Evolutionary conservation across 306 rosid species (phyloP).

Genomic region (Bauhinia variegata): DNA sequence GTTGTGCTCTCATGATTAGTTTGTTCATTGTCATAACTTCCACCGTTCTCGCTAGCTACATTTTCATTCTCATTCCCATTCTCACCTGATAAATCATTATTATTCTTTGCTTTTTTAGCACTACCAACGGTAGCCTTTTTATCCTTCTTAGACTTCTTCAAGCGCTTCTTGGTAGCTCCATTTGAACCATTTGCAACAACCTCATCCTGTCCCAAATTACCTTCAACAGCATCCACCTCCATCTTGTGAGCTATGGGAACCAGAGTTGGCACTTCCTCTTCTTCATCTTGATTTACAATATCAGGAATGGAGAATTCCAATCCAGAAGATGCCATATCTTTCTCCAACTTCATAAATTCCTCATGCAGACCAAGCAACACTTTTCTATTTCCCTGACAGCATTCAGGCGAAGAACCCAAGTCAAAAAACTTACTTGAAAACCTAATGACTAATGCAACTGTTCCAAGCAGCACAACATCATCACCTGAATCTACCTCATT

Average conservation of each 20-base stretch:
- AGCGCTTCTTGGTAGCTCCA: conserved; percentile 33
- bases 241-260: conserved; percentile 50
- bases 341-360: conserved; percentile 77
- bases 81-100: conserved; percentile 40
- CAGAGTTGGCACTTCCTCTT: conserved; percentile 60
- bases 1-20: conserved; percentile 30
- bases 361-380: conserved; percentile 65
- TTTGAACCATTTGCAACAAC: conserved; percentile 36
- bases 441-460: conserved; percentile 56
- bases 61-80: conserved; percentile 34
- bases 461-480: conserved; percentile 52
- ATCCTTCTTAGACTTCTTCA: conserved; percentile 62
- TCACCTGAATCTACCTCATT: conserved; percentile 48
- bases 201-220: conserved; percentile 26
- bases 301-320: conserved; percentile 55
- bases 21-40: conserved; percentile 33
- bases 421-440: conserved; percentile 69
- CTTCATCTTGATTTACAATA: conserved; percentile 47
- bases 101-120: conserved; percentile 40
- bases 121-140: conserved; percentile 21
- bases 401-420: conserved; percentile 72
- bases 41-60: conserved; percentile 41
- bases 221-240: conserved; percentile 32
- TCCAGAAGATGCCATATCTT: conserved; percentile 62
- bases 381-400: conserved; percentile 85